Evolutionary conservation across 257 asterid genomes (phyloP), one percentile per base, ranked within the genome.

Genomic region (Solanum chmielewskii): DNA sequence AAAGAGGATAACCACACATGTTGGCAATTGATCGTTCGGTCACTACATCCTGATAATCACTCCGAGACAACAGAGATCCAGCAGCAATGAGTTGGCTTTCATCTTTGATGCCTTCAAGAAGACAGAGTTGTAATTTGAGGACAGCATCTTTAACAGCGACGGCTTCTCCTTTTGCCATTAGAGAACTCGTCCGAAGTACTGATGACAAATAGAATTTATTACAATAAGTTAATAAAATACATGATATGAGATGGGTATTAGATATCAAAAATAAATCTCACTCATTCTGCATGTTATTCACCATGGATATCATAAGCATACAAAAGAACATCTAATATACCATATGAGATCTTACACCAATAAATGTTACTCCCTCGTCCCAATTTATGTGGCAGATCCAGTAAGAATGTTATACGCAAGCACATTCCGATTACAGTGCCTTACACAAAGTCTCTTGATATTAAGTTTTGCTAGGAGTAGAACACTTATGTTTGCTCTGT

Each of bases 1-100:
- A 97, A 39, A 97, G 95, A 14, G 99, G 99, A 89, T 96, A 96
- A 86, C 99, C 99, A 85, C 99, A 97, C 91, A 87, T 82, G 29
- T 87, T 82, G 15, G 91, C 94, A 86, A 96, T 91, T 12, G 95
- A 89, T 85, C 99, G 95, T 82, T 97, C 99, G 7, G 94, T 94
- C 89, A 97, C 99, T 83, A 95, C 96, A 89, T 97, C 99, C 45
- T 90, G 88, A 90, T 97, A 96, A 89, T 97, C 98, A 59, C 89
- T 83, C 60, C 27, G 88, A 45, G 96, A 96, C 83, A 97, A 82
- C 89, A 97, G 56, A 23, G 95, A 91, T 83, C 97, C 98, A 60
- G 97, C 96, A 80, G 95, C 94, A 74, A 87, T 69, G 47, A 96
- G 93, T 91, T 90, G 92, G 84, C 87, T 89, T 88, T 93, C 98